These are phyloP conservation scores for Aureobasidium zeae DNA, from an alignment of 2,329 filamentous ascomycete genomes.

Conservation along the genomic window DNA sequence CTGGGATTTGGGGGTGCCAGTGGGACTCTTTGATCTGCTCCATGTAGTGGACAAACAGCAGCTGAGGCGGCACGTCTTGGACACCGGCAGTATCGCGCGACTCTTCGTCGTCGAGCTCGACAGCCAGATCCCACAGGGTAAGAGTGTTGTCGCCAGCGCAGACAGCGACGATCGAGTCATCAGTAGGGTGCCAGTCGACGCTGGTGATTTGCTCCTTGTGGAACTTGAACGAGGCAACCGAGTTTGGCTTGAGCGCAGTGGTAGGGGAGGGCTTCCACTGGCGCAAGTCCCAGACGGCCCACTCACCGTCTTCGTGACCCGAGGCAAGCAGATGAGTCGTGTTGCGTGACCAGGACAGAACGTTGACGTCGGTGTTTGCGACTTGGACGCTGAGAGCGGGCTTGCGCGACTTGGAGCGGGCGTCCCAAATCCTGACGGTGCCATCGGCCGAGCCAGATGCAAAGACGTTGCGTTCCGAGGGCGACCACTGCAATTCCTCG, in stretches of 20 bases:
- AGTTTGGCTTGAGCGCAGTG: constrained; percentile 48
- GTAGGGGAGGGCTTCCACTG: constrained; percentile 65
- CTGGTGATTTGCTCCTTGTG: constrained; percentile 95
- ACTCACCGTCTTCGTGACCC: constrained; percentile 85
- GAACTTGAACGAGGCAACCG: constrained; percentile 89
- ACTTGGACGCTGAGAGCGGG: constrained; percentile 82
- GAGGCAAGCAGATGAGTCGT: constrained; percentile 85
- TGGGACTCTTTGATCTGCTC: constrained; percentile 91
- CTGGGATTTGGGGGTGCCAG: constrained; percentile 95
- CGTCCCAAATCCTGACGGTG: constrained; percentile 92
- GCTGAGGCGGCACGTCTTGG: constrained; percentile 82
- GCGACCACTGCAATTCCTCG: constrained; percentile 96
- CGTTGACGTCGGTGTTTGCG: constrained; percentile 81
- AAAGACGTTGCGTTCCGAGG: constrained; percentile 85
- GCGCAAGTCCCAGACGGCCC: constrained; percentile 92
- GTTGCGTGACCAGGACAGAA: constrained; percentile 87
- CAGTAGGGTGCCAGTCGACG: constrained; percentile 94
- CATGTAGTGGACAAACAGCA: constrained; percentile 95
- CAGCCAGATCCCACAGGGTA: constrained; percentile 91
- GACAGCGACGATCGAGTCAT: constrained; percentile 90
- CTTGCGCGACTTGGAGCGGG: constrained; percentile 78
- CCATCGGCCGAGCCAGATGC: constrained; percentile 90
- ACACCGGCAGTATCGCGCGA: constrained; percentile 79
- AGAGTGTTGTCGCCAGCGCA: constrained; percentile 89
- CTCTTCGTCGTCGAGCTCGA: constrained; percentile 95